Evolutionary conservation across 441 rosid species (phyloP), one percentile per base, ranked within the genome.

Genomic region (Pelargonium fulgidum): DNA sequence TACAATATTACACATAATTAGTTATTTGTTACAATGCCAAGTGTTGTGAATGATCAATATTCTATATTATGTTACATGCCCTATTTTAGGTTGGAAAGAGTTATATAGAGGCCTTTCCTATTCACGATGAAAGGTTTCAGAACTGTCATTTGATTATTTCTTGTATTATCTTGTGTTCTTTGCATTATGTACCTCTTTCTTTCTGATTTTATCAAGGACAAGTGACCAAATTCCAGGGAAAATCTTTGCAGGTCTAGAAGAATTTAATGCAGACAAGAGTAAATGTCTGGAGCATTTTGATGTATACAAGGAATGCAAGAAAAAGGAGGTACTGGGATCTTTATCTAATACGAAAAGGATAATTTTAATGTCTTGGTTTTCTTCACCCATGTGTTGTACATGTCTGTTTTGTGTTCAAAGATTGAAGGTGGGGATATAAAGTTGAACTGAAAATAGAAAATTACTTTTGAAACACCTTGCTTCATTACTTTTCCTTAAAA

Each of bases 271-370:
- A n/a, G 96, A 89, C 80, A 93, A 86, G 89, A 87, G 91, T 76
- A 91, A 87, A 85, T 89, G 99, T 75, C 99, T 88, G 76, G 87
- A 86, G 75, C 96, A 89, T 76, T 93, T 93, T 80, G 91, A 87
- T 75, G 84, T 85, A 72, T 91, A 93, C 82, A 91, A 86, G 82
- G 99, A 91, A 85, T 91, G 99, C 89, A 89, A 93, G 85, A 93
- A 91, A 82, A 93, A 85, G 70, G 99, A 91, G 98, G 97, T 89
- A 79, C 7, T 41, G 63, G 5, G 66, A 66, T 64, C 44, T 63
- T 58, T 24, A 47, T 3, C 11, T 6, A 3, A 3, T 2, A 2
- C 17, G 3, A 50, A n/a, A 13, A 13, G n/a, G n/a, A 13, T n/a
- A 2, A 50, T 62, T 70, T 62, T 14, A 58, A 5, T 16, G 42